Base-by-base conservation (phyloP, 2,329 filamentous ascomycete genomes). In the Phialemonium atrogriseum region DNA sequence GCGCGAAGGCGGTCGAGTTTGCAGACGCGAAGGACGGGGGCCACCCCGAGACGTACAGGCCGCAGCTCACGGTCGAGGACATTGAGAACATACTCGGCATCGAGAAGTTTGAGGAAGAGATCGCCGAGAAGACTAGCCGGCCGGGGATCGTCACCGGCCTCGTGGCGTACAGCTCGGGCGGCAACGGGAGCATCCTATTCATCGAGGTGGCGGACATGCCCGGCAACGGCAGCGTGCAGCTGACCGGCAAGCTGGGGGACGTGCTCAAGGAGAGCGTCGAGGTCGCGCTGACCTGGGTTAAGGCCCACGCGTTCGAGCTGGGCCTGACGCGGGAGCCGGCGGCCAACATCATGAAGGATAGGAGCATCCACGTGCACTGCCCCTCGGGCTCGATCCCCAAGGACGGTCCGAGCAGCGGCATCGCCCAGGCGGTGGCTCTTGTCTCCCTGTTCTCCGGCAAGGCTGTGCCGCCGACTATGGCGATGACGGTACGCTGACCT, bases 121-220 rank as follows among this genome's bases (percentile, higher is more conserved):
- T 98, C 48, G 85, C 91, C 10, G 89, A 94, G 55, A 86, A 84
- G 50, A 76, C 75, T 53, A 69, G 73, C 43, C 78, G 87, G 12
- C 89, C 91, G 2, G 91, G 91, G 35, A 84, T 98, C 35, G 89
- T 98, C 22, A 98, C 91, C 0, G 91, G 91, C 10, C 78, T 98
- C 19, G 91, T 98, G 11, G 91, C 91, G 7, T 98, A 95, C 63
- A 86, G 81, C 50, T 83, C 81, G 4, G 89, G 91, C 30, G 87
- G 87, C 28, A 89, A 95, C 55, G 91, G 91, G 40, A 88, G 84
- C 51, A 98, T 98, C 49, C 71, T 98, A 34, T 98, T 98, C 66
- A 98, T 98, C 47, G 91, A 98, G 60, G 86, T 95, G 26, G 86
- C 89, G 9, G 88, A 94, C 52, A 96, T 96, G 87, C 91, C 91